These are phyloP conservation scores for Chaetomidium leptoderma DNA, from an alignment of 495 filamentous ascomycete species.

Conservation along the genomic window DNA sequence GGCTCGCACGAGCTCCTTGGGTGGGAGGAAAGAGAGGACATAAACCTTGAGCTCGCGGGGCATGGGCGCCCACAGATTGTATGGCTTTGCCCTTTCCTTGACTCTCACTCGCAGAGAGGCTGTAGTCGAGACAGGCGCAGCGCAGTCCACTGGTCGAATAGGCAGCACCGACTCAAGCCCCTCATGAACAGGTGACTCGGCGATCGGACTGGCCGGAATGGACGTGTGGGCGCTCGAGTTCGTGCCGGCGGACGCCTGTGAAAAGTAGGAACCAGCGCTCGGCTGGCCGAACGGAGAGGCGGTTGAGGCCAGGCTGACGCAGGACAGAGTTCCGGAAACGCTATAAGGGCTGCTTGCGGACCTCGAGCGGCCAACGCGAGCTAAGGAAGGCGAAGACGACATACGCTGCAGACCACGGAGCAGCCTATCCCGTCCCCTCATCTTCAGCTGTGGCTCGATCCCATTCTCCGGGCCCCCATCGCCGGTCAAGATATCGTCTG, in stretches of 20 bases:
- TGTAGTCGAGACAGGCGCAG: constrained; percentile 40
- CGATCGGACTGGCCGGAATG: constrained; percentile 47
- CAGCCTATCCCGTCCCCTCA: constrained; percentile 69
- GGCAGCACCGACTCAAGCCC: constrained; percentile 35
- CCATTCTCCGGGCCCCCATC: constrained; percentile 8
- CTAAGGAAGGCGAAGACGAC: constrained; percentile 76
- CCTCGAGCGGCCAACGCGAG: constrained; percentile 59
- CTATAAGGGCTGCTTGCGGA: constrained; percentile 62
- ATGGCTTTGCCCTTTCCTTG: constrained; percentile 42
- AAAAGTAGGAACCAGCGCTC: constrained; percentile 53
- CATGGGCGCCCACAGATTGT: constrained; percentile 77
- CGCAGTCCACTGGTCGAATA: constrained; percentile 32
- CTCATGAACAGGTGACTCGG: constrained; percentile 35
- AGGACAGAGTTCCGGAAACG: constrained; percentile 60
- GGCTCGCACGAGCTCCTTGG: constrained; percentile 76
- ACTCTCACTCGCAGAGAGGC: constrained; percentile 65
- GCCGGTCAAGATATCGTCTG: constrained; percentile 10
- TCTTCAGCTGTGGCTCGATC: constrained; percentile 54
- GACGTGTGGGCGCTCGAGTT: constrained; percentile 64
- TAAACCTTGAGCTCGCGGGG: constrained; percentile 77
- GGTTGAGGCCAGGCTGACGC: constrained; percentile 69
- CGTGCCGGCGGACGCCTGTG: constrained; percentile 52
- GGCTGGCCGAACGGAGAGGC: constrained; percentile 49
- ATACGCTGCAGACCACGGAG: constrained; percentile 81
- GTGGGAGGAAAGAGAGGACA: constrained; percentile 70